Base-by-base conservation (phyloP, 2,329 filamentous ascomycete genomes). In the Aspergillus alliaceus region DNA sequence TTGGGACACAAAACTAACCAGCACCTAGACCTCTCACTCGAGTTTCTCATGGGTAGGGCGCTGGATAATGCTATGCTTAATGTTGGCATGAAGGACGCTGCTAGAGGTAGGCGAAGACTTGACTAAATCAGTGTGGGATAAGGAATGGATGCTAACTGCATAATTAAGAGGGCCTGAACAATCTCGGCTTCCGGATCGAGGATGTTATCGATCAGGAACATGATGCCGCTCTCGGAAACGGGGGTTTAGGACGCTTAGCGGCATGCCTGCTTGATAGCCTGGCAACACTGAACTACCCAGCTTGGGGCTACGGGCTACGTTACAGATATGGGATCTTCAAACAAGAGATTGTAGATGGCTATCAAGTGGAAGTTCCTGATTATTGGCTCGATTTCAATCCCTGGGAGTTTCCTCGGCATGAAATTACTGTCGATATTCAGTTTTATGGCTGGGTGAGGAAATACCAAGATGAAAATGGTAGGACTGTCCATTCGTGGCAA, bases 311-410 rank as follows among this genome's bases (percentile, higher is more conserved):
- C 69, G 95, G 93, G 54, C 80, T 99, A 65, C 87, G 95, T 70
- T 99, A 99, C 80, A 84, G 92, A 74, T 98, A 98, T 73, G 90
- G 90, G 72, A 99, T 99, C 74, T 99, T 99, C 86, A 98, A 98
- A 81, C 95, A 99, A 80, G 95, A 98, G 80, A 98, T 99, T 68
- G 88, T 97, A 59, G 90, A 98, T 70, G 95, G 95, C 57, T 99
- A 97, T 74, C 95, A 99, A 77, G 92, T 99, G 63, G 95, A 99
- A 72, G 90, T 98, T 58, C 95, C 95, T 20, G 95, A 99, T 75
- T 98, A 99, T 79, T 99, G 95, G 95, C 86, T 99, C 53, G 95
- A 98, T 74, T 97, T 98, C 77, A 99, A 99, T 77, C 95, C 95
- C 0, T 99, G 95, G 95, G 95, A 99, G 74, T 99, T 98, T 70